A percentile compares a stretch with the other conserved stretches of the same genome.
Conservation (phyloP, 2,329 filamentous ascomycete genomes). For the Aspergillus sp. region DNA sequence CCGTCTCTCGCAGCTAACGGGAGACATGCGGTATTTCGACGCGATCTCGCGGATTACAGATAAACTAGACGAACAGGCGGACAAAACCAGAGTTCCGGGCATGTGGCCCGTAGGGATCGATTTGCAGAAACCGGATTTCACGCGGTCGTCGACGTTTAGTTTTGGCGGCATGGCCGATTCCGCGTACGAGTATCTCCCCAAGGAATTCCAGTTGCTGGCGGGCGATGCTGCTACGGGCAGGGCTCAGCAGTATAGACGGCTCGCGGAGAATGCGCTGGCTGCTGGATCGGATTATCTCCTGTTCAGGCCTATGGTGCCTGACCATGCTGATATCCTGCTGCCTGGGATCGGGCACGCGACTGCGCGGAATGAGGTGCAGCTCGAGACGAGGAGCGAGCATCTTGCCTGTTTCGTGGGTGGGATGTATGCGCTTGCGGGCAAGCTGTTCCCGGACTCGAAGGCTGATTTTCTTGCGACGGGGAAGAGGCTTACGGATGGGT, state of each 20-base stretch:
- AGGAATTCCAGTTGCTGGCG: conserved; percentile 42
- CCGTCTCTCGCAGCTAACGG: conserved; percentile 76
- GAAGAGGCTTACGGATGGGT: conserved; percentile 55
- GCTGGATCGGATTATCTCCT: conserved; percentile 34
- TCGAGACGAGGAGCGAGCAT: conserved; percentile 32
- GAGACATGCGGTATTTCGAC: conserved; percentile 78
- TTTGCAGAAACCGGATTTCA: conserved; percentile 29
- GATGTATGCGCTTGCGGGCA: conserved; percentile 58
- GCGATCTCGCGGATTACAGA: conserved; percentile 79
- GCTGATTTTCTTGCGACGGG: conserved; percentile 48
- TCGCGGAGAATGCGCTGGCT: conserved; percentile 35
- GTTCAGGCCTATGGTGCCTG: conserved; percentile 36
- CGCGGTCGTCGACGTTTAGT: conserved; percentile 26
- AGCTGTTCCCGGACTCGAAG: conserved; percentile 40
- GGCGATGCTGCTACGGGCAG: conserved; percentile 26
- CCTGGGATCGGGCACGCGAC: not conserved
- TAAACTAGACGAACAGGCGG: conserved; percentile 66
- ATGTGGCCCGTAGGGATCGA: conserved; percentile 77
- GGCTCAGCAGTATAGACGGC: conserved; percentile 33
- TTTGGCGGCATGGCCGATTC: conserved; percentile 44
- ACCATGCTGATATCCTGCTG: conserved; percentile 9
- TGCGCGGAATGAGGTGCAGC: not conserved
- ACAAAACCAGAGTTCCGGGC: conserved; percentile 64
- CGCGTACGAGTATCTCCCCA: conserved; percentile 46
- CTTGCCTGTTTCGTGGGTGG: conserved; percentile 41